Evolutionary conservation across 768 basidiomycete genomes (phyloP).

Genomic region (Suillus placidus): DNA sequence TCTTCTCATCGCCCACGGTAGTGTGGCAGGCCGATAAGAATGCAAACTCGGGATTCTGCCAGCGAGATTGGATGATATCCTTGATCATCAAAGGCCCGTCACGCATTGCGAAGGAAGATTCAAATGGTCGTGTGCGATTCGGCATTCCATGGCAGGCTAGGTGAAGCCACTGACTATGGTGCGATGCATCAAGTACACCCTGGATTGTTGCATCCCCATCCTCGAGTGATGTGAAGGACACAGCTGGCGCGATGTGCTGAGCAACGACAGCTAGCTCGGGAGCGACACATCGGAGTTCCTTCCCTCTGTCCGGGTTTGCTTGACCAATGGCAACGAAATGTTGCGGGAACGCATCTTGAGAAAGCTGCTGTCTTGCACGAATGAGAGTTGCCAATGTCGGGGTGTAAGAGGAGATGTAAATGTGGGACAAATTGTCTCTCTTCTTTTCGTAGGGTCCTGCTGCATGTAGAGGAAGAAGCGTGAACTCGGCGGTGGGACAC

Average conservation of each 20-base stretch:
- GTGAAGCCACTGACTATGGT: constrained; percentile 29
- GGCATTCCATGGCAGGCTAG: constrained; percentile 36
- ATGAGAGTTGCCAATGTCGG: constrained; percentile 33
- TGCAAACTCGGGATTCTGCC: constrained; percentile 11
- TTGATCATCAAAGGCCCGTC: constrained; percentile 17
- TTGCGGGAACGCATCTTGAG: background rate
- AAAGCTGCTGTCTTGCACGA: constrained; percentile 18
- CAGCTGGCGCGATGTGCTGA: constrained; percentile 11
- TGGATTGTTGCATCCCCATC: constrained; percentile 18
- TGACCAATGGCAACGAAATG: constrained; percentile 25
- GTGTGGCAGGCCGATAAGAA: constrained; percentile 12
- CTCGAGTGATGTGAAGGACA: constrained; percentile 10
- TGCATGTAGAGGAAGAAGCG: constrained; percentile 35
- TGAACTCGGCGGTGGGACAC: constrained; percentile 35
- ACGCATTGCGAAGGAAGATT: constrained; percentile 16
- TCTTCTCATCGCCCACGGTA: constrained; percentile 18
- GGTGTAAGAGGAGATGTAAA: constrained; percentile 38
- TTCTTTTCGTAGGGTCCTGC: constrained; percentile 31
- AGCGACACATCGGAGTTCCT: constrained; percentile 17
- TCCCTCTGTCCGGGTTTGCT: constrained; percentile 5
- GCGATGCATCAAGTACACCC: constrained; percentile 16
- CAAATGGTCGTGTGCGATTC: constrained; percentile 13
- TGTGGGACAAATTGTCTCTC: constrained; percentile 12
- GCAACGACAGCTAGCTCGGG: constrained; percentile 19
- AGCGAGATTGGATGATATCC: constrained; percentile 22